Conservation (phyloP, 805 yeast genomes). For the Candida argentea region DNA sequence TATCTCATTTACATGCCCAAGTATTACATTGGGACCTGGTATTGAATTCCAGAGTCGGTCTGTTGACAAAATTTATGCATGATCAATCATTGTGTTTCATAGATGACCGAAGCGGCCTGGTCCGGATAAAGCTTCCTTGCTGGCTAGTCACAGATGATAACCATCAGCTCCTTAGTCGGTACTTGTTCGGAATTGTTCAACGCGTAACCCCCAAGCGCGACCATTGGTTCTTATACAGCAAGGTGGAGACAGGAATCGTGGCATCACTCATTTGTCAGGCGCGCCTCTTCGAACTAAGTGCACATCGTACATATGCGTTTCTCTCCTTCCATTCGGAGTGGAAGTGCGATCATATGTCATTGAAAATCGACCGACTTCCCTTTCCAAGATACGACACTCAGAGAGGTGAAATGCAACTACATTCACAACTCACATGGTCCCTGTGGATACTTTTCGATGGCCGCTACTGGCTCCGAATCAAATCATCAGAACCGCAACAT, state of each 20-base stretch:
- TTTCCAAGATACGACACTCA: constrained; percentile 16
- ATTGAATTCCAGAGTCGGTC: constrained; percentile 1
- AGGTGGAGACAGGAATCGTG: constrained; percentile 20
- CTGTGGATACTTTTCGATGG: constrained; percentile 29
- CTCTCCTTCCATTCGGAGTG: no score
- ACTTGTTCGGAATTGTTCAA: constrained; percentile 16
- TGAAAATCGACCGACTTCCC: no score
- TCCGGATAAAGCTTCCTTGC: constrained; percentile 6
- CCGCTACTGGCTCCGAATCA: constrained; percentile 26
- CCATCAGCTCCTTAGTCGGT: constrained; percentile 16
- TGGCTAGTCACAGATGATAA: constrained; percentile 5
- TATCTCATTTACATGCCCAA: no score
- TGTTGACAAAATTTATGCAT: constrained; percentile 3
- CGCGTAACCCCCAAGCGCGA: constrained; percentile 25
- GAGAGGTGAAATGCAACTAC: constrained; percentile 1
- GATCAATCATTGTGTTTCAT: not conserved
- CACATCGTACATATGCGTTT: no score
- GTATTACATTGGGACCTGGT: no score
- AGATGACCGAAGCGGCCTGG: constrained; percentile 5
- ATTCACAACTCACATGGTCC: constrained; percentile 9
- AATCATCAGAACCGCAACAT: not conserved
- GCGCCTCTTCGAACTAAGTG: no score
- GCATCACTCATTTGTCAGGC: constrained; percentile 12
- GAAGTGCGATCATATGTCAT: no score
- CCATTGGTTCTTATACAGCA: constrained; percentile 33